These are phyloP conservation scores for Prunus campanulata DNA, from an alignment of 306 rosid species.

Conservation along the genomic window DNA sequence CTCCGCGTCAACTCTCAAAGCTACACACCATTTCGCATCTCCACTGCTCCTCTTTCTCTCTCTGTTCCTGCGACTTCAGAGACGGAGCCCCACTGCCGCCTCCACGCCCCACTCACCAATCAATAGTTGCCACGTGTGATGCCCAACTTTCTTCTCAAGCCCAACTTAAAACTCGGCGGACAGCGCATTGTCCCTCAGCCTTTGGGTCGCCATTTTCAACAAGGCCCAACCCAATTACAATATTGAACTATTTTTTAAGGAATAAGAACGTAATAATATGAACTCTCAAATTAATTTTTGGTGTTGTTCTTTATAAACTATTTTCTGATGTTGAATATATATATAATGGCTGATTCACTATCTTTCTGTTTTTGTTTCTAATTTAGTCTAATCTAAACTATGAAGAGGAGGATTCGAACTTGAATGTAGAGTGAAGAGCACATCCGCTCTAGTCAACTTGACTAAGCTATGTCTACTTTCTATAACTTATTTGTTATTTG, in stretches of 20 bases:
- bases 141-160: not conserved
- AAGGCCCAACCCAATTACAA: not conserved
- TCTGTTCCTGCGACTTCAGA: not conserved
- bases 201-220: not conserved
- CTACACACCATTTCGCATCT: not conserved
- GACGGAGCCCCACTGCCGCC: not conserved
- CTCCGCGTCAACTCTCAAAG: not conserved
- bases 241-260: not conserved
- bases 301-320: too few relatives aligned
- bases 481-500: too few relatives aligned
- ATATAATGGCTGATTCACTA: too few relatives aligned
- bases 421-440: fast-evolving
- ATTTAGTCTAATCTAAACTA: too few relatives aligned
- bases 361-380: too few relatives aligned
- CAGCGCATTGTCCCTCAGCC: too few relatives aligned
- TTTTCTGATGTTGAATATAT: too few relatives aligned
- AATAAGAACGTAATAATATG: not conserved
- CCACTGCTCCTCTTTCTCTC: not conserved
- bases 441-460: too few relatives aligned
- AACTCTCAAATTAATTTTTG: too few relatives aligned
- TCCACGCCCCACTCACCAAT: slow-evolving; percentile 36
- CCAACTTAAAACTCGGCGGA: too few relatives aligned
- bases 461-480: too few relatives aligned
- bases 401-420: fast-evolving
- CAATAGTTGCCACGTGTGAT: slow-evolving; percentile 17